Conservation (phyloP, 1,139 yeast species). For the Scheffersomyces stambukii region DNA sequence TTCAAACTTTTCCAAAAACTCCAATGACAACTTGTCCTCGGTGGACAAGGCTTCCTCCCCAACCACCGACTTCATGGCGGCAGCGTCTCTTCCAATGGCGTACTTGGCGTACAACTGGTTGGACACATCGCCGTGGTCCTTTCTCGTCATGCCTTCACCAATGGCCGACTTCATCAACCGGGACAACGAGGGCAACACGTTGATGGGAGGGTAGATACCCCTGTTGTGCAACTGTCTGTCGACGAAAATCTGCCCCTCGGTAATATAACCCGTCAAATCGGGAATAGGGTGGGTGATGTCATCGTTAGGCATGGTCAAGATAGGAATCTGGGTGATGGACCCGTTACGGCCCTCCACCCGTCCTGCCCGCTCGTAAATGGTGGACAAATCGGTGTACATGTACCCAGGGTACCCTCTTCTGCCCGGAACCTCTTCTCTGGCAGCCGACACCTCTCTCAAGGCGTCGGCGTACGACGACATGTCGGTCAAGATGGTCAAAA, state of each 20-base stretch:
- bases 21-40: constrained; percentile 95
- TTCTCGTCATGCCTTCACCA: constrained; percentile 99
- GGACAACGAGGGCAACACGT: constrained; percentile 93
- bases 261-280: constrained; percentile 98
- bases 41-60: constrained; percentile 99
- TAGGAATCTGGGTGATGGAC: constrained; percentile 97
- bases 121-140: constrained; percentile 98
- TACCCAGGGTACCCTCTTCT: constrained; percentile 99
- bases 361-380: constrained; percentile 99
- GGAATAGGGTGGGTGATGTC: constrained; percentile 99
- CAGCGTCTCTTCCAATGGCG: constrained; percentile 99
- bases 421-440: constrained; percentile 99
- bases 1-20: constrained; percentile 96
- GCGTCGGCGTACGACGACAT: constrained; percentile 99
- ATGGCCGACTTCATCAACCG: constrained; percentile 99
- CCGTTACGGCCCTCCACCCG: constrained; percentile 99
- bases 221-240: constrained; percentile 95
- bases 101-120: constrained; percentile 98
- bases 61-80: constrained; percentile 99
- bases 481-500: constrained; percentile 93
- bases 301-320: constrained; percentile 98
- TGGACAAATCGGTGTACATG: constrained; percentile 98
- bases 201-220: constrained; percentile 98
- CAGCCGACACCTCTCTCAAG: constrained; percentile 98
- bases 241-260: constrained; percentile 96